A percentile compares a stretch with the other conserved stretches of the same genome.
Conservation (phyloP, 2,329 filamentous ascomycete genomes). For the Neurospora sp. region DNA sequence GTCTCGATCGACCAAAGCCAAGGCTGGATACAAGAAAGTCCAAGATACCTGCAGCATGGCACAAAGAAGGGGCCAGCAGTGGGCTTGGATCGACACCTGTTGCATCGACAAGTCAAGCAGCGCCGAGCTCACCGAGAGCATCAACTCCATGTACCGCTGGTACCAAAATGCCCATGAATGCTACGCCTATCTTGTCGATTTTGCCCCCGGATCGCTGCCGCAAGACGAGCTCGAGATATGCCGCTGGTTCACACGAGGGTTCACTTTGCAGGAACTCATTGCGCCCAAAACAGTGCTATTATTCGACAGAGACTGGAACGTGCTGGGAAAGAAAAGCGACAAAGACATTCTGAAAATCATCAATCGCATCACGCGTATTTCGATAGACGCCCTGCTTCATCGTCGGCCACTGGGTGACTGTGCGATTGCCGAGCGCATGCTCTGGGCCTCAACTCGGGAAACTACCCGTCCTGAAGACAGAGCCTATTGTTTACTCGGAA, state of each 20-base stretch:
- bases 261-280: constrained; percentile 4
- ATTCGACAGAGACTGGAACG: background rate
- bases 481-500: constrained; percentile 2
- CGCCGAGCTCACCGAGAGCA: constrained; percentile 8
- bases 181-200: constrained; percentile 5
- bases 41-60: background rate
- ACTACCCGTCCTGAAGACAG: constrained; percentile 3
- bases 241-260: constrained; percentile 3
- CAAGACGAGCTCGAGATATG: background rate
- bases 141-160: constrained; percentile 12
- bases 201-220: background rate
- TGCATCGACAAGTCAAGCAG: constrained; percentile 11
- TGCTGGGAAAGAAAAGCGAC: background rate
- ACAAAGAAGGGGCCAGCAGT: background rate
- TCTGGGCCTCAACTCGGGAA: background rate
- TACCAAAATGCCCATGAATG: constrained; percentile 4
- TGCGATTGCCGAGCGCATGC: background rate
- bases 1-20: background rate
- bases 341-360: background rate
- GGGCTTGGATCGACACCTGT: constrained; percentile 7
- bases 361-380: background rate
- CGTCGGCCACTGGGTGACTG: background rate
- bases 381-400: background rate
- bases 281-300: background rate
- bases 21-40: constrained; percentile 5